phyloP scores from a whole-genome alignment of 2,329 filamentous ascomycete genomes.

The Aspergillus pseudonomiae region DNA sequence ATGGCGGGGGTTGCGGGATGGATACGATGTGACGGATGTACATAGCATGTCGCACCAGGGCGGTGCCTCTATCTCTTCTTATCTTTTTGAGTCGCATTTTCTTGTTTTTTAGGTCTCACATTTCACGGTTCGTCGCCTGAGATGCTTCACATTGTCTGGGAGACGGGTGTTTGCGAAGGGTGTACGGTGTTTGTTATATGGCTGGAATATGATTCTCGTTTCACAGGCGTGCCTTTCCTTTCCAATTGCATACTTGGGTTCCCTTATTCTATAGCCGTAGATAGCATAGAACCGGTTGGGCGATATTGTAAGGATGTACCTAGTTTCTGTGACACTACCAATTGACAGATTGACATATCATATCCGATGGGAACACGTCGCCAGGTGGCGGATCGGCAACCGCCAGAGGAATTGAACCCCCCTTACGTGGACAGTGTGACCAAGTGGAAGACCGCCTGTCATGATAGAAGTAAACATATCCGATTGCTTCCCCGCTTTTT shows the following conservation, averaged over 20 bases:
- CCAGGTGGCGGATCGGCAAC: background rate
- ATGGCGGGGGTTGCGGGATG: constrained; percentile 18
- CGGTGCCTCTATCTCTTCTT: constrained; percentile 16
- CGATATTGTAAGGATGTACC: background rate
- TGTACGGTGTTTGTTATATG: constrained; percentile 36
- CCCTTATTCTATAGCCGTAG: background rate
- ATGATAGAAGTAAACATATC: background rate
- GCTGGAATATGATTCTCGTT: constrained; percentile 33
- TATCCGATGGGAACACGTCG: background rate
- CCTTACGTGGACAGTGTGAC: background rate
- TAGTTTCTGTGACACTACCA: background rate
- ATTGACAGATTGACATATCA: background rate
- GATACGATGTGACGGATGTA: constrained; percentile 42
- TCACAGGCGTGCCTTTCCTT: background rate
- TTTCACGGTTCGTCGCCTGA: constrained; percentile 26
- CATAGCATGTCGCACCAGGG: constrained; percentile 33
- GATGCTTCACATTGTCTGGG: constrained; percentile 26
- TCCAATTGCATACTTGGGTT: background rate
- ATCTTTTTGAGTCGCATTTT: constrained; percentile 28
- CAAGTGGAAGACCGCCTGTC: background rate
- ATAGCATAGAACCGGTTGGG: background rate
- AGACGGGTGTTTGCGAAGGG: constrained; percentile 32
- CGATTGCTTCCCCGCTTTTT: background rate
- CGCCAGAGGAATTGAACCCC: too few species aligned
- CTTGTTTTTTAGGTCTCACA: constrained; percentile 20